Evolutionary conservation across 2,329 filamentous ascomycete species (phyloP), one percentile per base, ranked within the genome.

Genomic region (Fusarium nygamai): DNA sequence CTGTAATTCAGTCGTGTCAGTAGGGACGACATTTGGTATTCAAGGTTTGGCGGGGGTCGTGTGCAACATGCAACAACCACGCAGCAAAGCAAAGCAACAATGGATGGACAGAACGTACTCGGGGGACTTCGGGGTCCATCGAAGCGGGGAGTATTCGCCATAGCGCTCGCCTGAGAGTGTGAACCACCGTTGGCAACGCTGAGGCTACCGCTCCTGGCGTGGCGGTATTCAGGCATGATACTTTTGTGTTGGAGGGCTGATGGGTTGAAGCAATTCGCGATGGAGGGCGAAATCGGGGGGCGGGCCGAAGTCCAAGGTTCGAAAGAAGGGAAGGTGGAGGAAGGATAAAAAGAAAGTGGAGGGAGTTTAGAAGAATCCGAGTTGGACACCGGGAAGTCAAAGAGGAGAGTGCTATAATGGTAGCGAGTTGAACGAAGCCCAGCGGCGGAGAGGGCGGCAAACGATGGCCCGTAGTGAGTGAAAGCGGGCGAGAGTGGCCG

Each of bases 61-160:
- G 73, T 77, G 76, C 75, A 74, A 78, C 78, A 72, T 75, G 71
- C 73, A 74, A 67, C 64, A 67, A 61, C 58, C 62, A 51, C 44
- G 48, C 53, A 67, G 27, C 44, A 46, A 50, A 36, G 33, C 34
- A 59, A 48, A 48, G 46, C 20, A 60, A 51, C 33, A 24, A 33
- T 44, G 53, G 29, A 27, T 24, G 43, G 16, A n/a, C 36, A 62
- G 13, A 24, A 78, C 78, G 65, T 85, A 90, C 89, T 91, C 34
- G 90, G 90, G 73, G 90, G 90, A 82, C 90, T 92, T 77, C 90
- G 84, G 53, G 90, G 88, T 71, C 88, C 89, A 66, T 91, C 89
- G 78, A 90, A 90, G 76, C 88, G 81, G 74, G 81, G 78, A 71
- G 79, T 75, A 38, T 64, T 59, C 64, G 83, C 76, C 79, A 80